A percentile compares a stretch with the other conserved stretches of the same genome.
Evolutionary conservation across 2,329 filamentous ascomycete genomes (phyloP).

Genomic region (Apiospora malaysiana): DNA sequence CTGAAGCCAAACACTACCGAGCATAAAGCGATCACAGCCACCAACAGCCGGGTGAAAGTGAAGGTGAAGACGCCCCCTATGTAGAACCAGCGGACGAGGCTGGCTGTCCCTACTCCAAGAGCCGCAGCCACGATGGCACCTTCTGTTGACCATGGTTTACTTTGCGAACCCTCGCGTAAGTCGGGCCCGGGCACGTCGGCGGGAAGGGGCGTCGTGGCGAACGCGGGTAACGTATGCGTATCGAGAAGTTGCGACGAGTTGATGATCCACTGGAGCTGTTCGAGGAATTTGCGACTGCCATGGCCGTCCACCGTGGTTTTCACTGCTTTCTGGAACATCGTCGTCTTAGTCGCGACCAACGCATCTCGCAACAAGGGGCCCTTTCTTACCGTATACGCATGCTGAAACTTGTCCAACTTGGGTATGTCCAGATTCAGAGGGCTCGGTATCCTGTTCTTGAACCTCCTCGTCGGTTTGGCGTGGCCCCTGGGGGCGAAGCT

Average conservation of each 20-base stretch:
- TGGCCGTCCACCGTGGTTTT: slow-evolving; percentile 41
- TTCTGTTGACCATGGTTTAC: slow-evolving; percentile 33
- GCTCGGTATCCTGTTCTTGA: slow-evolving; percentile 36
- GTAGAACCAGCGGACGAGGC: slow-evolving; percentile 38
- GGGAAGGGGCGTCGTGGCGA: slow-evolving; percentile 28
- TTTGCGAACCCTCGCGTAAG: neutral
- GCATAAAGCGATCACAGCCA: slow-evolving; percentile 31
- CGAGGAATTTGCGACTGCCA: slow-evolving; percentile 39
- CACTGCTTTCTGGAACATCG: slow-evolving; percentile 34
- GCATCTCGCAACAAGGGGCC: neutral
- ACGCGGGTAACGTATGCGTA: slow-evolving; percentile 27
- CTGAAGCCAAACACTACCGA: slow-evolving; percentile 32
- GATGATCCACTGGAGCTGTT: slow-evolving; percentile 41
- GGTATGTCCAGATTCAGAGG: slow-evolving; percentile 35
- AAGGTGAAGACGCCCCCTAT: slow-evolving; percentile 34
- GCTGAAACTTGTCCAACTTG: slow-evolving; percentile 34
- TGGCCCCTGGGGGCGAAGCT: slow-evolving; percentile 42
- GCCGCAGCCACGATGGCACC: slow-evolving; percentile 38
- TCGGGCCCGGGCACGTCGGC: neutral
- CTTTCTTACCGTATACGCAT: slow-evolving; percentile 30
- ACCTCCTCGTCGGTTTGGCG: slow-evolving; percentile 38
- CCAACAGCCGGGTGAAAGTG: slow-evolving; percentile 36
- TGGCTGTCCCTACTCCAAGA: slow-evolving; percentile 37
- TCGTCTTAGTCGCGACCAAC: neutral
- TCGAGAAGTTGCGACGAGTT: slow-evolving; percentile 41